These are phyloP conservation scores for Podaxis carcinomalis DNA, from an alignment of 768 basidiomycete species.

Conservation along the genomic window DNA sequence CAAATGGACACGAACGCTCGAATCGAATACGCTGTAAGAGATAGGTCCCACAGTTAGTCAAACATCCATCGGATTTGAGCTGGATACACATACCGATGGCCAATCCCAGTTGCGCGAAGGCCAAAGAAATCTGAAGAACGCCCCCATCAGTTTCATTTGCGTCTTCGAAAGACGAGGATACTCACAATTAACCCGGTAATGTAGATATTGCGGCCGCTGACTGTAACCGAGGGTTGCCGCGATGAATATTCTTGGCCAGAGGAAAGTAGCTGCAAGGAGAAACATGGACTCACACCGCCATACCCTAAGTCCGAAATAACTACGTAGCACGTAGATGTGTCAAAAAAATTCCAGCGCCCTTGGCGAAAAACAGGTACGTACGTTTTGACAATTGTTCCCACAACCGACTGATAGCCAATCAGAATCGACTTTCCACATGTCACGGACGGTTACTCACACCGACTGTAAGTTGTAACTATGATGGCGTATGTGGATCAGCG, in stretches of 20 bases:
- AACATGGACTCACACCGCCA: constrained; percentile 50
- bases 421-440: neutral
- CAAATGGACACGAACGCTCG: constrained; percentile 6
- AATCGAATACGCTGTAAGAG: neutral
- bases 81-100: constrained; percentile 23
- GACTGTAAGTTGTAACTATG: constrained; percentile 34
- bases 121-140: constrained; percentile 37
- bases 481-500: constrained; percentile 2
- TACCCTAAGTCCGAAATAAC: constrained; percentile 55
- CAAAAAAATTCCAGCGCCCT: neutral
- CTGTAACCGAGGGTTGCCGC: constrained; percentile 24
- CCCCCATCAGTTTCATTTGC: neutral
- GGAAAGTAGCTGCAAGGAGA: neutral
- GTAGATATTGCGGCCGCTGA: constrained; percentile 52
- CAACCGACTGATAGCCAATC: constrained; percentile 37
- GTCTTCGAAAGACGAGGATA: constrained; percentile 19
- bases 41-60: neutral
- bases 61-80: neutral
- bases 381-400: constrained; percentile 54
- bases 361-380: constrained; percentile 16
- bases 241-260: constrained; percentile 1
- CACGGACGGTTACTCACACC: constrained; percentile 30
- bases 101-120: constrained; percentile 41
- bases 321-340: constrained; percentile 16
- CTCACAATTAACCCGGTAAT: constrained; percentile 49